phyloP scores from a whole-genome alignment of 352 stramenopile species.

The Phytopythium boreale region DNA sequence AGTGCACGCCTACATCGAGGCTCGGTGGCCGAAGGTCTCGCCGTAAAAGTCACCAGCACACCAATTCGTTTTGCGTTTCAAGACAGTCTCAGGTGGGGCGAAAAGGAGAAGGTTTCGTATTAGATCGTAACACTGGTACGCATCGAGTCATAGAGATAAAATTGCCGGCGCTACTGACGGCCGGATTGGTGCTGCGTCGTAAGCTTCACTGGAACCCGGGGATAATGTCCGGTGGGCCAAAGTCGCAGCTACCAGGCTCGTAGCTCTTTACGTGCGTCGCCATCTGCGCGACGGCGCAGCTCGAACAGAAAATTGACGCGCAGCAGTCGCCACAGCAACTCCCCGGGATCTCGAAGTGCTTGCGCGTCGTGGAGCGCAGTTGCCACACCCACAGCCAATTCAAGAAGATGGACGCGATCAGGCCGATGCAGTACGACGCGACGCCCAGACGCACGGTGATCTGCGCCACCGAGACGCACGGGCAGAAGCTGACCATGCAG shows the following conservation, averaged over 20 bases:
- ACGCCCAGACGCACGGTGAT: no score
- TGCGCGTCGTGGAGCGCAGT: slow-evolving; percentile 23
- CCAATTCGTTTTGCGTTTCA: no score
- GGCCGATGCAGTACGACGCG: no score
- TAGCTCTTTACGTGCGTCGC: slow-evolving; percentile 18
- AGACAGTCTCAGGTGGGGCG: no score
- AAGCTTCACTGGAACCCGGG: neutral
- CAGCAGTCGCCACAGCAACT: slow-evolving; percentile 27
- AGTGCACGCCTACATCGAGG: neutral
- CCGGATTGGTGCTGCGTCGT: neutral
- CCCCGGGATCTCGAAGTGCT: slow-evolving; percentile 36
- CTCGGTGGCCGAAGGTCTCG: neutral
- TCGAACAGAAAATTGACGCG: slow-evolving; percentile 26
- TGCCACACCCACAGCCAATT: slow-evolving; percentile 16
- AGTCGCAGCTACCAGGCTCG: neutral
- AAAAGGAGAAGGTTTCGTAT: neutral
- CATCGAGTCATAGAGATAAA: no score
- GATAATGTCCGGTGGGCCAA: neutral
- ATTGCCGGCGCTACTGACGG: no score
- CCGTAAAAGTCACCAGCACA: neutral
- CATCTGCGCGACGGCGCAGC: slow-evolving; percentile 41
- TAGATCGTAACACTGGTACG: no score
- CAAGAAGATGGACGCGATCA: no score
- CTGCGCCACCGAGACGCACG: no score
- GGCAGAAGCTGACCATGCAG: no score